Conservation (phyloP, 2,329 filamentous ascomycete species). For the Trichoderma hamatum region DNA sequence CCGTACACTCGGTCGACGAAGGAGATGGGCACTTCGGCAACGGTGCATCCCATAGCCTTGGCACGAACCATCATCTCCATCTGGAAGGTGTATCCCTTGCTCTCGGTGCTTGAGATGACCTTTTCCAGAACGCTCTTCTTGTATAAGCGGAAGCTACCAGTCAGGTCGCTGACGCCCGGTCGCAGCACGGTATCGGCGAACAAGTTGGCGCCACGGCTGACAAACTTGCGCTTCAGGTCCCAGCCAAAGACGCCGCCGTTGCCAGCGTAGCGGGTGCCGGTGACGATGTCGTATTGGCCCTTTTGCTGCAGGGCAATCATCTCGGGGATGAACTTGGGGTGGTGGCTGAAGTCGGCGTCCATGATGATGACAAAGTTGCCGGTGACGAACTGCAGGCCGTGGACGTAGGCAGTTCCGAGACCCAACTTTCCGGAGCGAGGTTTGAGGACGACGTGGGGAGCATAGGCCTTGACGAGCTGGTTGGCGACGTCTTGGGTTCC, state of each 20-base stretch:
- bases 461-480: slow-evolving; percentile 86
- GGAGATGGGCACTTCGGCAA: slow-evolving; percentile 92
- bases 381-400: slow-evolving; percentile 84
- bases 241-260: slow-evolving; percentile 91
- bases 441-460: slow-evolving; percentile 78
- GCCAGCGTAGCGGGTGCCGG: slow-evolving; percentile 90
- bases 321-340: slow-evolving; percentile 96
- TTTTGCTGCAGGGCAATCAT: slow-evolving; percentile 83
- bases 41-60: slow-evolving; percentile 91
- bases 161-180: slow-evolving; percentile 93
- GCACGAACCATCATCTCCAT: slow-evolving; percentile 99
- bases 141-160: slow-evolving; percentile 91
- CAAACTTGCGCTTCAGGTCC: slow-evolving; percentile 89
- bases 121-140: slow-evolving; percentile 88
- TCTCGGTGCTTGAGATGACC: slow-evolving; percentile 88
- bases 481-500: slow-evolving; percentile 88
- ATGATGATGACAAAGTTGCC: slow-evolving; percentile 99
- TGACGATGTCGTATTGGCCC: slow-evolving; percentile 92
- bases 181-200: slow-evolving; percentile 93
- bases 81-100: slow-evolving; percentile 98
- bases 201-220: slow-evolving; percentile 85
- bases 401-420: slow-evolving; percentile 95
- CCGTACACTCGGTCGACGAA: slow-evolving; percentile 97
- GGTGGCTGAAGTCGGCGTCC: slow-evolving; percentile 99
- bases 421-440: slow-evolving; percentile 92